Evolutionary conservation across 2,329 filamentous ascomycete genomes (phyloP), one percentile per base, ranked within the genome.

Genomic region (Coniochaeta pulveracea): DNA sequence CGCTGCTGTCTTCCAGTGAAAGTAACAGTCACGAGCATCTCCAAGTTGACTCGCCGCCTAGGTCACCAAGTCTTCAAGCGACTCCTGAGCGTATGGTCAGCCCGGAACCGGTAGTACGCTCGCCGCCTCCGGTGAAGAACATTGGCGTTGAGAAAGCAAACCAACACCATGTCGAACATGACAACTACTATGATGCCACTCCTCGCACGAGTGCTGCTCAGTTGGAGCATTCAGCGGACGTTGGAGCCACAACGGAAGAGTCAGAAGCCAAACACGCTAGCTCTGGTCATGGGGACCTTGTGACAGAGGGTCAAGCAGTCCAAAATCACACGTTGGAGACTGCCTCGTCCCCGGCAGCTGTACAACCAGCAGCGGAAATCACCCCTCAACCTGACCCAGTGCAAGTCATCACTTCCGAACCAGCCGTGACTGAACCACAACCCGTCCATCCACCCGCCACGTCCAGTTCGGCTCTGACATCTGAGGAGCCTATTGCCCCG

Each of bases 151-250:
- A 37, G 4, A 34, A 41, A 25, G 34, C 32, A 11, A 45, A 48
- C 18, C 37, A 39, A 7, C 35, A 36, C 18, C 33, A 31, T 23
- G 30, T 33, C 7, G 42, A 40, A 15, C 45, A 48, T 14, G 51
- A 56, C 6, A 49, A 57, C 34, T 41, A 60, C 6, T 58, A 60
- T 40, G 45, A 51, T 21, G 52, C 54, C 11, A 51, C 47, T 16
- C 55, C 56, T 3, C 39, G 43, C 4, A 16, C 17, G 6, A 34
- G 12, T 11, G 15, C 33, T n/a, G 6, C 18, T 3, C 32, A 34
- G 16, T 18, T 21, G 17, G 10, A 28, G 26, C 26, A 29, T 24
- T 6, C 18, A 12, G 5, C 19, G 18, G 18, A 19, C 34, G n/a
- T 26, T 5, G 16, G 30, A 46, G 18, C 33, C 25, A 14, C 27